These are phyloP conservation scores for Cephalotrichum gorgonifer DNA, from an alignment of 2,329 filamentous ascomycete genomes.

Conservation along the genomic window DNA sequence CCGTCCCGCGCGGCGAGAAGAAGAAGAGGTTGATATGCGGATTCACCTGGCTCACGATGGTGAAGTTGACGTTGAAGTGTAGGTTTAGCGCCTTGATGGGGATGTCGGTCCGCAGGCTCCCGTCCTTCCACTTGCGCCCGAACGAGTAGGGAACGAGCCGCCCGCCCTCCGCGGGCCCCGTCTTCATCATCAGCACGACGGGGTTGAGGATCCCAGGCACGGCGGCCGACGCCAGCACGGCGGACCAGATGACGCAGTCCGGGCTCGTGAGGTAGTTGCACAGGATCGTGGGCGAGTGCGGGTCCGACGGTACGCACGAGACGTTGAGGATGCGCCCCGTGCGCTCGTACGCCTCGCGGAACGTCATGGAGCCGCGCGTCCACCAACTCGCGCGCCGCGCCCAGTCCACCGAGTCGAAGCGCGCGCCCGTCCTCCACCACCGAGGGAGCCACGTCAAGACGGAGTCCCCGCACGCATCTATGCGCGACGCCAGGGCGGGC, in stretches of 20 bases:
- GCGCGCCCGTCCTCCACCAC: conserved; percentile 87
- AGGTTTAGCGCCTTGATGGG: conserved; percentile 88
- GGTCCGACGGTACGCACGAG: conserved; percentile 89
- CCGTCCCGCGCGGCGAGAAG: conserved; percentile 86
- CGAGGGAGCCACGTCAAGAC: conserved; percentile 66
- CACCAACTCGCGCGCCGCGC: conserved; percentile 81
- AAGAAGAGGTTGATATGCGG: conserved; percentile 98
- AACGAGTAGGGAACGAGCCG: conserved; percentile 82
- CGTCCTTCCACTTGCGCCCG: conserved; percentile 99
- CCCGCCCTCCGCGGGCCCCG: conserved; percentile 48
- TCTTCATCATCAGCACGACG: conserved; percentile 87
- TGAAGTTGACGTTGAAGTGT: conserved; percentile 98
- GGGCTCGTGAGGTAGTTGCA: conserved; percentile 93
- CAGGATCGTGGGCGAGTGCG: conserved; percentile 82
- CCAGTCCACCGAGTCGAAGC: conserved; percentile 93
- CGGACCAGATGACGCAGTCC: conserved; percentile 97
- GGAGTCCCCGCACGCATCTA: conserved; percentile 75
- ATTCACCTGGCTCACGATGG: conserved; percentile 81
- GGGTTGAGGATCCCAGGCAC: conserved; percentile 95
- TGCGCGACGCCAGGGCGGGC: conserved; percentile 73
- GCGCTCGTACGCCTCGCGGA: conserved; percentile 85
- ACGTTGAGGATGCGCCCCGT: conserved; percentile 94
- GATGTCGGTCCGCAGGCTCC: conserved; percentile 86
- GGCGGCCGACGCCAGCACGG: conserved; percentile 86
- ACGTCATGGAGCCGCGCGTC: conserved; percentile 82